A percentile compares a stretch with the other conserved stretches of the same genome.
These are phyloP conservation scores for Wickerhamomyces bisporus DNA, from an alignment of 805 yeast genomes.

Conservation along the genomic window DNA sequence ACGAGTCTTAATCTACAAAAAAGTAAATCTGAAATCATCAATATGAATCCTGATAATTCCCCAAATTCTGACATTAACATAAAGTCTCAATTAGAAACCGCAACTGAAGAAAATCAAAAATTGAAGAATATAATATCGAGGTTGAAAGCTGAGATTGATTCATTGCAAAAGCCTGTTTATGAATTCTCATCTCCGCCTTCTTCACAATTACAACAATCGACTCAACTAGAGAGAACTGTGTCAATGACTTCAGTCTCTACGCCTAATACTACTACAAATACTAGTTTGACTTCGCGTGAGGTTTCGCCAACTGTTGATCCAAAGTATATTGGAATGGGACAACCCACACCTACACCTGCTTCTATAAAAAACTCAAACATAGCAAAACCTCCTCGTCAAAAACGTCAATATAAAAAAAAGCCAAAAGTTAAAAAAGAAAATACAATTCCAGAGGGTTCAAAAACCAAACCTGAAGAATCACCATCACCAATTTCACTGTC, in stretches of 20 bases:
- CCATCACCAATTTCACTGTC: slow-evolving; percentile 22
- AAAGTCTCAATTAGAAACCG: slow-evolving; percentile 34
- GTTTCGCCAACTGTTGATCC: slow-evolving; percentile 22
- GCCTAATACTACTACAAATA: slow-evolving; percentile 3
- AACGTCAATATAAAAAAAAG: slow-evolving; percentile 19
- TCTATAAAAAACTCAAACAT: background rate
- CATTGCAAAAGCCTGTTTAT: slow-evolving; percentile 12
- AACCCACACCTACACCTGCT: background rate
- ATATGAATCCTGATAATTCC: background rate
- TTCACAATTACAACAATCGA: background rate
- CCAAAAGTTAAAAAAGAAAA: slow-evolving; percentile 15
- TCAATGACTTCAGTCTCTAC: slow-evolving; percentile 7
- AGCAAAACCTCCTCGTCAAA: slow-evolving; percentile 8
- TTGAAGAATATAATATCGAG: slow-evolving; percentile 36
- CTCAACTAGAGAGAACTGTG: background rate
- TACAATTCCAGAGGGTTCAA: background rate
- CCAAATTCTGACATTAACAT: slow-evolving; percentile 11
- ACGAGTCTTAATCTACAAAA: background rate
- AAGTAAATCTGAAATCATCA: background rate
- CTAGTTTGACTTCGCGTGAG: slow-evolving; percentile 5
- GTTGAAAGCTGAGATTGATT: slow-evolving; percentile 34
- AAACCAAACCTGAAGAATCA: slow-evolving; percentile 11
- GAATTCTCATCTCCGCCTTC: background rate
- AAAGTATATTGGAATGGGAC: slow-evolving; percentile 15
- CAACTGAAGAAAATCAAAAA: slow-evolving; percentile 39